These are phyloP conservation scores for Cystoisospora suis DNA, from an alignment of 169 alveolate species.

Conservation along the genomic window DNA sequence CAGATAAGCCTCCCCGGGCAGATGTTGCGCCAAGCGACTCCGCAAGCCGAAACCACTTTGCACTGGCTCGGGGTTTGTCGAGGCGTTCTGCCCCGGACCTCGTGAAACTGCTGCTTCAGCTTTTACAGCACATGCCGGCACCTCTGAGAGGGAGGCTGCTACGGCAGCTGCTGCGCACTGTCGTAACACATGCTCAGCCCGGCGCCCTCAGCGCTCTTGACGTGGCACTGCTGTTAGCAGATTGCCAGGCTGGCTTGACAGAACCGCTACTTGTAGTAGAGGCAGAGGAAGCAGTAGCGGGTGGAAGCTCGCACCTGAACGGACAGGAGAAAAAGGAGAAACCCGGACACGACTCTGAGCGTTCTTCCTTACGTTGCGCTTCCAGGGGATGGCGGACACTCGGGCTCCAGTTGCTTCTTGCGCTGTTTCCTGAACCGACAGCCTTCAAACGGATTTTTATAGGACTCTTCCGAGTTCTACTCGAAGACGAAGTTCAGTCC, in stretches of 20 bases:
- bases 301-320: background rate
- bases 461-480: background rate
- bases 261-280: background rate
- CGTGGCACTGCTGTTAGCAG: constrained; percentile 14
- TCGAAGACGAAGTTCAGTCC: background rate
- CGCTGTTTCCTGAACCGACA: background rate
- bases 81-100: background rate
- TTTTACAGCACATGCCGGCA: background rate
- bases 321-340: background rate
- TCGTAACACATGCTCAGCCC: background rate
- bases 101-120: background rate
- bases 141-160: background rate
- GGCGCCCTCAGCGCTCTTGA: background rate
- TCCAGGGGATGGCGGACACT: background rate
- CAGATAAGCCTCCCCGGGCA: background rate
- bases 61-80: background rate
- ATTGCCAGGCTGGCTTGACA: background rate
- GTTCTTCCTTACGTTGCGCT: too few relatives aligned
- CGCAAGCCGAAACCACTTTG: background rate
- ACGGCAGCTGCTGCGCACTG: constrained; percentile 15
- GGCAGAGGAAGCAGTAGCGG: too few relatives aligned
- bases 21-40: background rate
- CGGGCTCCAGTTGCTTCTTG: background rate
- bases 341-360: background rate
- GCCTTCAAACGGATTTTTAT: background rate